Conservation (phyloP, 2,329 filamentous ascomycete species). For the Xylaria sp. region DNA sequence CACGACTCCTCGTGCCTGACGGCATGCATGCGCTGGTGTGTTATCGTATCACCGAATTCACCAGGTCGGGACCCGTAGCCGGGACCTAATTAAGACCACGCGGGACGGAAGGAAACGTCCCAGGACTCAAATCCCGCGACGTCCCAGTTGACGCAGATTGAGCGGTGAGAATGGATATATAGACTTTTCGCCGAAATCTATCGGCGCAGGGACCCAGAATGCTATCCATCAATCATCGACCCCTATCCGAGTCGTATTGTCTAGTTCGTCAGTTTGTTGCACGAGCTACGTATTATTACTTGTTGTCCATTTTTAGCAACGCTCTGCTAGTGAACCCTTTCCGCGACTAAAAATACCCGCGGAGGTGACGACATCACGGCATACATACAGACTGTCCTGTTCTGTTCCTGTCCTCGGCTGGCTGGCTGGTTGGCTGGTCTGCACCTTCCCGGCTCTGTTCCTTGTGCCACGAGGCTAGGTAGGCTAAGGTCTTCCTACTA, state of each 20-base stretch:
- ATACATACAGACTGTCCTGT: too few relatives aligned
- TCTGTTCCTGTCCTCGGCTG: not conserved
- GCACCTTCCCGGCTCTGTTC: not conserved
- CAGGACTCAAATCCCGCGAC: not conserved
- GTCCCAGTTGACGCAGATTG: slow-evolving; percentile 29
- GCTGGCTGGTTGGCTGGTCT: too few relatives aligned
- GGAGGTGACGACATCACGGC: not conserved
- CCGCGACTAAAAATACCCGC: too few relatives aligned
- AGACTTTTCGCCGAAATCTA: not conserved
- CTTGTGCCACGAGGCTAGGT: slow-evolving; percentile 4
- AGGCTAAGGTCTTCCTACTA: not conserved
- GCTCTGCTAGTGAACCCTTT: not conserved
- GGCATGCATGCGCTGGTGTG: slow-evolving; percentile 10
- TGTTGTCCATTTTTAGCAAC: not conserved
- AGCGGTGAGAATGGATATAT: slow-evolving; percentile 30
- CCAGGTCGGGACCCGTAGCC: slow-evolving; percentile 8
- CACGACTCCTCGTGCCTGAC: slow-evolving; percentile 9
- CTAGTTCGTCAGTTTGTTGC: too few relatives aligned
- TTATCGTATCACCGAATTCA: slow-evolving; percentile 10
- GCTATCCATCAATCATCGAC: not conserved
- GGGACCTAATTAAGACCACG: too few relatives aligned
- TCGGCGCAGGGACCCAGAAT: not conserved
- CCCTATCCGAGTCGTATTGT: not conserved
- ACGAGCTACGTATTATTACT: not conserved
- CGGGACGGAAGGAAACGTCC: too few relatives aligned